Evolutionary conservation across 768 basidiomycete species (phyloP).

Genomic region (Lactarius trivialis): DNA sequence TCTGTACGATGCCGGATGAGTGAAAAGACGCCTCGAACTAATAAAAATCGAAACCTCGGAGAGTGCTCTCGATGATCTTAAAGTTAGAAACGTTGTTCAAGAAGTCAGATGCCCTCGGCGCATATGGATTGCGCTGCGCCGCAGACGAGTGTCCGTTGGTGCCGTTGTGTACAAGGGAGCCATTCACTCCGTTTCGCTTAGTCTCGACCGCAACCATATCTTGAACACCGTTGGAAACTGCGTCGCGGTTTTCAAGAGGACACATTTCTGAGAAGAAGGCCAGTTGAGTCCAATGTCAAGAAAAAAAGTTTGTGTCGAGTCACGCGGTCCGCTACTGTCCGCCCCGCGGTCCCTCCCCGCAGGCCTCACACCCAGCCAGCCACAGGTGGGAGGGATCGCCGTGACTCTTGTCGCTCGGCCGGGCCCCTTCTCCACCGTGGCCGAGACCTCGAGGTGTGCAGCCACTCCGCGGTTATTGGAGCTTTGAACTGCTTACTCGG

Average conservation of each 20-base stretch:
- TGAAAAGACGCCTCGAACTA: not conserved
- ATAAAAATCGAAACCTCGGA: constrained; percentile 59
- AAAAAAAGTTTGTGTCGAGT: not conserved
- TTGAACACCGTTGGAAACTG: constrained; percentile 36
- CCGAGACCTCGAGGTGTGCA: not conserved
- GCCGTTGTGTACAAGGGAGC: constrained; percentile 34
- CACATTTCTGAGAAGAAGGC: constrained; percentile 44
- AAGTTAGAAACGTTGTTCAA: constrained; percentile 89
- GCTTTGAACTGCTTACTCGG: not conserved
- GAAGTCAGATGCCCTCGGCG: constrained; percentile 87
- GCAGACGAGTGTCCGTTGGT: constrained; percentile 29
- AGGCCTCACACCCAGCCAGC: no score
- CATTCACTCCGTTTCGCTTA: constrained; percentile 30
- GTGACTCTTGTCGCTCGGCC: not conserved
- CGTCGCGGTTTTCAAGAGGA: constrained; percentile 49
- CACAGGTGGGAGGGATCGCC: not conserved
- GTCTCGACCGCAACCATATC: constrained; percentile 73
- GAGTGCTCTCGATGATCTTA: constrained; percentile 94
- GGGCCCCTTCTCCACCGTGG: not conserved
- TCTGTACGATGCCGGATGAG: constrained; percentile 44
- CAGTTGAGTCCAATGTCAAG: not conserved
- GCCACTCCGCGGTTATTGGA: not conserved
- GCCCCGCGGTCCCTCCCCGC: no score
- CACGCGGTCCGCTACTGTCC: not conserved
- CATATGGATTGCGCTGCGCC: constrained; percentile 68